A percentile compares a stretch with the other conserved stretches of the same genome.
These are phyloP conservation scores for Pilatotrama ljubarskyi DNA, from an alignment of 768 basidiomycete species.

Conservation along the genomic window DNA sequence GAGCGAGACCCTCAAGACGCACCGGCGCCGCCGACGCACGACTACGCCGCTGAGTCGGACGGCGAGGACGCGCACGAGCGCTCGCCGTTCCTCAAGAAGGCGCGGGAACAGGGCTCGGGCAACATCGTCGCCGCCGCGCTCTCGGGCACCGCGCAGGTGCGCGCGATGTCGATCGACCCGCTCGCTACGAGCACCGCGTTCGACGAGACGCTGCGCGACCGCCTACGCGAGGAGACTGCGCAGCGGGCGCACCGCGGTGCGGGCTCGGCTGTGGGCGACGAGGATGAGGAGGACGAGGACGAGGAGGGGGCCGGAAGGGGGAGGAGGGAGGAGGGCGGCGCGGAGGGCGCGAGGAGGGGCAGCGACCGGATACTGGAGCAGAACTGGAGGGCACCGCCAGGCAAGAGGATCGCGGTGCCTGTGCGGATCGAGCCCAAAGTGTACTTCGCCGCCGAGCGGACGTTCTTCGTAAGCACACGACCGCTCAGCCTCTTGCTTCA, in stretches of 20 bases:
- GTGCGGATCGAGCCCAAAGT: constrained; percentile 99
- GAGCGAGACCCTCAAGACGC: constrained; percentile 16
- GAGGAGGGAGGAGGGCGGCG: constrained; percentile 31
- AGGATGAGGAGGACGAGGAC: constrained; percentile 45
- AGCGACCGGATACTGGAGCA: constrained; percentile 62
- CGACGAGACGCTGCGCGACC: constrained; percentile 78
- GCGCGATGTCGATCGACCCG: constrained; percentile 73
- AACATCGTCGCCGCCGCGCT: constrained; percentile 22
- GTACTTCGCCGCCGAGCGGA: constrained; percentile 94
- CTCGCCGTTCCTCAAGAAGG: constrained; percentile 39
- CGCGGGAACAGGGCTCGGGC: constrained; percentile 9
- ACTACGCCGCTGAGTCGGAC: constrained; percentile 28
- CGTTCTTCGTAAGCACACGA: constrained; percentile 90
- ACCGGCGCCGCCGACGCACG: constrained; percentile 4
- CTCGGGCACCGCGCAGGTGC: constrained; percentile 16
- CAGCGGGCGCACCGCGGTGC: constrained; percentile 46
- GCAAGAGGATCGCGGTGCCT: constrained; percentile 90
- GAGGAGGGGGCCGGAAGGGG: constrained; percentile 36
- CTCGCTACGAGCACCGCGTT: constrained; percentile 81
- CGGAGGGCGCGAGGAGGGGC: neutral
- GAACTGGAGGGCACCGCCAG: constrained; percentile 76
- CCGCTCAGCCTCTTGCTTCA: neutral
- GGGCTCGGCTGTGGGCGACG: constrained; percentile 23
- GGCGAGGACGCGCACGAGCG: constrained; percentile 34
- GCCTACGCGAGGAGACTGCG: constrained; percentile 44